Base-by-base conservation (phyloP, 1,284 basidiomycete genomes). In the Phlebopus sp. region DNA sequence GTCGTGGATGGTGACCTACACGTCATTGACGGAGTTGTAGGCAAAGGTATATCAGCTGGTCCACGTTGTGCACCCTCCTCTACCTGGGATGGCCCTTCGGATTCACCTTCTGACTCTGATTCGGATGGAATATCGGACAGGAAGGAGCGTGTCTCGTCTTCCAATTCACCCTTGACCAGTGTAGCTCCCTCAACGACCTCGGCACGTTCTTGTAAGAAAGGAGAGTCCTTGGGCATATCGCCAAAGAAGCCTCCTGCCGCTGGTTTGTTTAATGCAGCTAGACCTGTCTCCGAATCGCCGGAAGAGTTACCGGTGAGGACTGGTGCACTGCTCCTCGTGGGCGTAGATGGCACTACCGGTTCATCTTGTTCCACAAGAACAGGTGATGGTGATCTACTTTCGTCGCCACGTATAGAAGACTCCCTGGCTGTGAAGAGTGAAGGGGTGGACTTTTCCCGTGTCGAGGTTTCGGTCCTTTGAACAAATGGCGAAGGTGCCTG, bases 131-230 rank as follows among this genome's bases (percentile, higher is more conserved):
- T 32, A 10, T 62, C 56, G 13, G 57, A 62, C 15, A 49, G 31
- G 44, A 55, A 55, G 2, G 57, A 63, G 17, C 50, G 51, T 7
- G 42, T 48, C 0, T 62, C 59, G 14, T 54, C 59, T 30, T 44
- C 49, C 19, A 30, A 29, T 17, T 34, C 49, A 14, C 19, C 36
- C 19, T 51, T 50, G 13, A 36, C 42, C 11, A 27, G 54, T 30
- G 48, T 57, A 14, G 50, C 57, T 29, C 62, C 65, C 15, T 59
- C 59, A 1, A 35, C 55, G 17, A 53, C 39, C 35, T 64, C 68
- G 1, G 66, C 49, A 30, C 68, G 60, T 40, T 69, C 65, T 2
- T 71, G 56, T 29, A 77, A 74, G 65, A 82, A 84, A 1, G 81
- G 80, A 2, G 83, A 84, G 15, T 67, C 60, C 17, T 60, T 60